Conservation (phyloP, 1,139 yeast genomes). For the Protomyces lactucae-debilis region DNA sequence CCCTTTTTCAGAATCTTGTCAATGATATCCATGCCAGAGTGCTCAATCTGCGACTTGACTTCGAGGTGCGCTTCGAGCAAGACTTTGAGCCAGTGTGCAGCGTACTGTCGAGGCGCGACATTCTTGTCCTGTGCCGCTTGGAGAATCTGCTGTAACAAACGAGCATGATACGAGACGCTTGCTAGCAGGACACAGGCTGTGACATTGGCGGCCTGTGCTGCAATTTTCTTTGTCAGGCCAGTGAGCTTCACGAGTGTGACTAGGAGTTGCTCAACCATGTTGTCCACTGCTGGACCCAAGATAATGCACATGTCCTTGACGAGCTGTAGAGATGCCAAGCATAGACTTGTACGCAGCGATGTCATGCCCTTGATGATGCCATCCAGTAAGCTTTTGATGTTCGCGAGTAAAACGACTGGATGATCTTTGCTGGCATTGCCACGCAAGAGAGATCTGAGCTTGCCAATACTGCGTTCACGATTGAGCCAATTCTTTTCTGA, state of each 20-base stretch:
- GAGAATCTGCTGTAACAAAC: constrained; percentile 52
- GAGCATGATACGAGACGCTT: constrained; percentile 52
- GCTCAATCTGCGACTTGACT: constrained; percentile 42
- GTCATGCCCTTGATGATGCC: constrained; percentile 60
- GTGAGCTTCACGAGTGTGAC: constrained; percentile 58
- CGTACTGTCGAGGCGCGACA: constrained; percentile 61
- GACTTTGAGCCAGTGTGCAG: constrained; percentile 66
- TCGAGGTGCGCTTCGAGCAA: constrained; percentile 47
- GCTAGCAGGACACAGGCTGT: constrained; percentile 59
- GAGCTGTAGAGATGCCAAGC: constrained; percentile 68
- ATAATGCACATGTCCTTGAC: constrained; percentile 65
- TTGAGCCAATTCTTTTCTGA: constrained; percentile 81
- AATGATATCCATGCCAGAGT: constrained; percentile 47
- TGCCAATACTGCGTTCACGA: constrained; percentile 60
- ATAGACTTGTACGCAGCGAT: constrained; percentile 79
- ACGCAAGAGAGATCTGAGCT: constrained; percentile 56
- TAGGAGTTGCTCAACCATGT: constrained; percentile 57
- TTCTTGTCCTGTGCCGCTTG: constrained; percentile 62
- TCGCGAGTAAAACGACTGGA: constrained; percentile 45
- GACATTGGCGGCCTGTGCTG: constrained; percentile 69
- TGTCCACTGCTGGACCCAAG: constrained; percentile 51
- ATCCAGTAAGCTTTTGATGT: constrained; percentile 50
- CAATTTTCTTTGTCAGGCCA: constrained; percentile 70
- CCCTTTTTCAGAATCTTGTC: constrained; percentile 56
- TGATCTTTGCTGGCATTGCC: constrained; percentile 50